Base-by-base conservation (phyloP, 192 early-diverging fungal species). In the Backusella liffmaniae region DNA sequence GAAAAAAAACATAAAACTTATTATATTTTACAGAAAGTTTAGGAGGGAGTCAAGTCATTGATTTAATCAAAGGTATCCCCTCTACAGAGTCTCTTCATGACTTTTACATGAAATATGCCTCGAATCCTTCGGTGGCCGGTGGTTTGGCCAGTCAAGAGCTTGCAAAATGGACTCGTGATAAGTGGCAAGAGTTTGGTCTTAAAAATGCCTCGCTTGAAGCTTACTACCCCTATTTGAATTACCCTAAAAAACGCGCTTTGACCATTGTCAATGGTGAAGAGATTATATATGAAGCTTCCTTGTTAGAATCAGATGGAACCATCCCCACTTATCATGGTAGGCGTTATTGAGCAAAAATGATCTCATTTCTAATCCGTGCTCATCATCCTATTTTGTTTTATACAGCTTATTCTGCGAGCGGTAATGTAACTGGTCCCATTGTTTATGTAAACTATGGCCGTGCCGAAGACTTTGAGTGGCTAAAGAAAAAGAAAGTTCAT, bases 391-490 rank as follows among this genome's bases (percentile, higher is more conserved):
- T 46, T 76, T 70, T 68, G 13, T 29, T 77, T 3, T 44, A 0
- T 32, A 32, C 3, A 77, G 76, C 86, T 37, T 87, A 86, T 75
- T 85, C 89, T 41, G 86, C 84, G 10, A 76, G 82, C 10, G 90
- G 89, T 26, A 87, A 90, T 76, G 85, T 91, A 26, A 90, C 90
- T 23, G 88, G 82, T 4, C 82, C 79, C 70, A 68, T 92, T 6
- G 82, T 92, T 8, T 91, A 91, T 76, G 90, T 90, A 35, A 88
- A 90, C 75, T 91, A 89, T 72, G 90, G 91, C 73, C 74, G 77
- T 4, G 23, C 75, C 9, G 80, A 85, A 69, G 91, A 92, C 73
- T 91, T 89, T 75, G 67, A 49, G 29, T 76, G 72, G 8, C 81
- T 92, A 23, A 39, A 66, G 18, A 62, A 71, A 1, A 72, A 72